These are phyloP conservation scores for Henckelia pumila DNA, from an alignment of 257 asterid species.

Conservation along the genomic window DNA sequence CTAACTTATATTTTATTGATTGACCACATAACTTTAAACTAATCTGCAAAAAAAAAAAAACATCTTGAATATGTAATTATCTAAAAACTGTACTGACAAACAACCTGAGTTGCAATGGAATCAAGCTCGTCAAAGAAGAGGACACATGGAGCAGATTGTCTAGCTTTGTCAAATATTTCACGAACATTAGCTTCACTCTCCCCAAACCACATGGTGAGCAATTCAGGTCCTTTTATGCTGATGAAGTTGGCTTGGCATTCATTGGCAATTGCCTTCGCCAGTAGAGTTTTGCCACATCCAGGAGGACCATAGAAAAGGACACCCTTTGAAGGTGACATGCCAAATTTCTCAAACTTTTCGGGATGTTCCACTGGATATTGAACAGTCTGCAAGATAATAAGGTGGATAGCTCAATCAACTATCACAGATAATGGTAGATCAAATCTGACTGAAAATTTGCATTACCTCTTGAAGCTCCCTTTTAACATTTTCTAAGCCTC, in stretches of 20 bases:
- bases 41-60: too few species aligned
- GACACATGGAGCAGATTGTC: slow-evolving; percentile 67
- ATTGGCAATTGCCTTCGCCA: slow-evolving; percentile 68
- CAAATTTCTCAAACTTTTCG: slow-evolving; percentile 62
- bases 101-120: slow-evolving; percentile 67
- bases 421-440: slow-evolving; percentile 6
- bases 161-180: slow-evolving; percentile 65
- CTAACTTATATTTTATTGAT: background rate
- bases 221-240: slow-evolving; percentile 61
- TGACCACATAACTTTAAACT: background rate
- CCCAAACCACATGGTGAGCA: slow-evolving; percentile 74
- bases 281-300: slow-evolving; percentile 64
- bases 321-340: slow-evolving; percentile 67
- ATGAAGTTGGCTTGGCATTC: slow-evolving; percentile 68
- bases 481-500: slow-evolving; percentile 58
- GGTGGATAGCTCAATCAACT: slow-evolving; percentile 4
- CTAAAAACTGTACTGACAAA: slow-evolving; percentile 4
- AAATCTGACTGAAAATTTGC: slow-evolving; percentile 9
- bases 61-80: background rate
- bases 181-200: slow-evolving; percentile 78
- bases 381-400: slow-evolving; percentile 42
- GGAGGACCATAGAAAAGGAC: slow-evolving; percentile 70
- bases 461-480: slow-evolving; percentile 57
- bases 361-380: slow-evolving; percentile 70
- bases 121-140: slow-evolving; percentile 70